Percentiles rank a stretch among this genome's conserved stretches.
Conservation (phyloP, 176 grass and related monocot species). For the Eragrostis curvula region DNA sequence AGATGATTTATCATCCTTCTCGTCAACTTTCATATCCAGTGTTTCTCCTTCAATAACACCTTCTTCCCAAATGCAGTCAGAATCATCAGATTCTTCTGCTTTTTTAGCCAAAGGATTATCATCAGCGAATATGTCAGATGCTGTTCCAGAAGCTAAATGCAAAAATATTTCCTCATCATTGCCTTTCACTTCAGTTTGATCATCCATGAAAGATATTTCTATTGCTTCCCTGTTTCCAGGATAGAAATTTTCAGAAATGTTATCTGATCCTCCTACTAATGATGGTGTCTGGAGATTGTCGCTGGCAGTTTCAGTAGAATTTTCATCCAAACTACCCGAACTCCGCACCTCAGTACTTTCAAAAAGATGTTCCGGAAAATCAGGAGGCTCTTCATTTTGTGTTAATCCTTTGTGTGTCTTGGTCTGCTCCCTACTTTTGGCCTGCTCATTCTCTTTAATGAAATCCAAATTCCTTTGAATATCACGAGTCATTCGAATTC, state of each 20-base stretch:
- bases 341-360: constrained; percentile 37
- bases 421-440: constrained; percentile 46
- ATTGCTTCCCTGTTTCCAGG: constrained; percentile 57
- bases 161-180: constrained; percentile 80
- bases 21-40: constrained; percentile 31
- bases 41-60: constrained; percentile 54
- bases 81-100: constrained; percentile 56
- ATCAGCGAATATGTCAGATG: constrained; percentile 41
- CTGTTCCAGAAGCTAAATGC: constrained; percentile 65
- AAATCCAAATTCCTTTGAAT: constrained; percentile 98
- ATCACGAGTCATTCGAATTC: constrained; percentile 96
- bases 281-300: constrained; percentile 28
- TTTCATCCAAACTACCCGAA: constrained; percentile 43
- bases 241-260: constrained; percentile 33
- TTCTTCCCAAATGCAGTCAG: constrained; percentile 76
- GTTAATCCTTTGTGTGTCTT: constrained; percentile 37
- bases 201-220: constrained; percentile 86
- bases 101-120: constrained; percentile 41
- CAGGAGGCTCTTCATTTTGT: constrained; percentile 45
- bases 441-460: constrained; percentile 85
- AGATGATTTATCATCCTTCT: constrained; percentile 47
- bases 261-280: constrained; percentile 30
- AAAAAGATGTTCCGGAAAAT: constrained; percentile 57
- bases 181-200: constrained; percentile 62
- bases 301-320: constrained; percentile 39